Conservation (phyloP, 306 rosid species). For the Gastrolobium villosum region DNA sequence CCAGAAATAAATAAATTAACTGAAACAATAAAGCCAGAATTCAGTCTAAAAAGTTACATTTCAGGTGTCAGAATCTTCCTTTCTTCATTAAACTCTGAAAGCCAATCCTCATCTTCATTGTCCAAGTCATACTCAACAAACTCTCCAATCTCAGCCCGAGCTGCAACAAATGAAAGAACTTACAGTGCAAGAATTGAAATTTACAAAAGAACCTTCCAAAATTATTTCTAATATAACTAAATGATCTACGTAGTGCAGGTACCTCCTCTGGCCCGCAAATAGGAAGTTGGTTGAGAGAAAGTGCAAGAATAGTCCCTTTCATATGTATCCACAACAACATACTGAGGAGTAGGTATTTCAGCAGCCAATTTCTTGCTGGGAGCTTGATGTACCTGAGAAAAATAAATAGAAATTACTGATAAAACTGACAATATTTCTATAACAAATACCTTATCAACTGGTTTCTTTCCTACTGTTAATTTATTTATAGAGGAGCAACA, state of each 20-base stretch:
- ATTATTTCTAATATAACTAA: constrained; percentile 37
- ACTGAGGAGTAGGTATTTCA: constrained; percentile 94
- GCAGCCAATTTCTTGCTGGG: constrained; percentile 72
- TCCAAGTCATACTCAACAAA: constrained; percentile 97
- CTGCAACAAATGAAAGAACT: constrained; percentile 55
- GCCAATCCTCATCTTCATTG: constrained; percentile 98
- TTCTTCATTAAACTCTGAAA: constrained; percentile 73
- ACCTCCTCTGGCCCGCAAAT: constrained; percentile 97
- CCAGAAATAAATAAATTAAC: constrained; percentile 17
- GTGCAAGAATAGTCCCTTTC: constrained; percentile 93
- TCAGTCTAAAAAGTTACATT: constrained; percentile 54
- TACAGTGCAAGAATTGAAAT: constrained; percentile 35
- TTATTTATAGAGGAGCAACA: not conserved
- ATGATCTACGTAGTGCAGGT: constrained; percentile 37
- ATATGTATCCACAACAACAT: constrained; percentile 87
- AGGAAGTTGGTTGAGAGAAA: constrained; percentile 83
- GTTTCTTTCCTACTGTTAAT: constrained; percentile 29
- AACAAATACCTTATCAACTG: constrained; percentile 16
- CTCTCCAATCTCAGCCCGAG: constrained; percentile 95
- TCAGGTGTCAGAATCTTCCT: constrained; percentile 73
- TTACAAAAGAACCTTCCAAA: constrained; percentile 34
- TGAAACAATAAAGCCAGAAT: constrained; percentile 22
- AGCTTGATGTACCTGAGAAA: constrained; percentile 61
- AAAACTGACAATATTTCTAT: constrained; percentile 9
- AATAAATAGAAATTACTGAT: constrained; percentile 25